A percentile compares a stretch with the other conserved stretches of the same genome.
Evolutionary conservation across 345 rosid species (phyloP).

Genomic region (Ceriops zippeliana): DNA sequence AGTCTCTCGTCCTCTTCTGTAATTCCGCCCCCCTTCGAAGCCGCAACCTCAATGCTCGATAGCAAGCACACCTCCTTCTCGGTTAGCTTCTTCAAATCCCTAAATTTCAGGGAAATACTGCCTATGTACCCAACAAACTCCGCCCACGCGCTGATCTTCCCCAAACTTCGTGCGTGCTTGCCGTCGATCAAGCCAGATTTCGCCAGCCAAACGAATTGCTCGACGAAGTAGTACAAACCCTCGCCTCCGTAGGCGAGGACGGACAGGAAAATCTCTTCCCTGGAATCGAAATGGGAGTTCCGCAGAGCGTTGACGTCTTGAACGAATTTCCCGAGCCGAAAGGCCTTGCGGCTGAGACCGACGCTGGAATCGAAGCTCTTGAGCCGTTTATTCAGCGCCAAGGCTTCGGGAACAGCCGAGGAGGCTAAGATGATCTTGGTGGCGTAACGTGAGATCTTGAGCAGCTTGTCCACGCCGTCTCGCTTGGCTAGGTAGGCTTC

Average conservation of each 20-base stretch:
- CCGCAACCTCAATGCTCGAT: slow-evolving; percentile 48
- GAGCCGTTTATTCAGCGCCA: slow-evolving; percentile 38
- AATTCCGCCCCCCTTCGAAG: slow-evolving; percentile 42
- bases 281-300: slow-evolving; percentile 43
- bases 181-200: slow-evolving; percentile 77
- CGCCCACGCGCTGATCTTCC: slow-evolving; percentile 71
- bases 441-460: slow-evolving; percentile 85
- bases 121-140: slow-evolving; percentile 76
- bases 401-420: slow-evolving; percentile 48
- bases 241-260: slow-evolving; percentile 77
- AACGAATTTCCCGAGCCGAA: slow-evolving; percentile 85
- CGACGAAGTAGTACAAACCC: slow-evolving; percentile 74
- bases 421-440: slow-evolving; percentile 76
- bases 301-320: slow-evolving; percentile 78
- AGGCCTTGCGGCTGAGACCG: slow-evolving; percentile 96
- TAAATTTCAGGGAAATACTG: slow-evolving; percentile 58
- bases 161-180: slow-evolving; percentile 45
- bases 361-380: slow-evolving; percentile 87
- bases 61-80: slow-evolving; percentile 50
- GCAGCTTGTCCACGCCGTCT: slow-evolving; percentile 70
- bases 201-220: slow-evolving; percentile 80
- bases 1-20: slow-evolving; percentile 45
- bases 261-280: slow-evolving; percentile 39
- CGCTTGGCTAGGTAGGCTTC: slow-evolving; percentile 68
- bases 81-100: slow-evolving; percentile 58